phyloP scores from a whole-genome alignment of 768 basidiomycete species.

The Suillus sp. region DNA sequence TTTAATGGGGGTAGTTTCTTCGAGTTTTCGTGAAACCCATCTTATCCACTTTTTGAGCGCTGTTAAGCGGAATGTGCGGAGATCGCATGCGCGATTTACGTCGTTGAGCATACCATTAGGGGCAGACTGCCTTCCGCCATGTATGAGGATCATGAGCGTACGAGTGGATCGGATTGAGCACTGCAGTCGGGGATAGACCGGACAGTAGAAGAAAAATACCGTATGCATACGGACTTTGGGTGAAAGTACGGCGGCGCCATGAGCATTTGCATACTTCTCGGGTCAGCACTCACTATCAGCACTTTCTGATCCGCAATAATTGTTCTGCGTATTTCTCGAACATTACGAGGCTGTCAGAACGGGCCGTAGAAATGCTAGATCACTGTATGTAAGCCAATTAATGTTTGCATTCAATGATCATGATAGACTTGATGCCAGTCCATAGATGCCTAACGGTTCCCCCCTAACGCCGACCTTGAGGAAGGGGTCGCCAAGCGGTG shows the following conservation, averaged over 20 bases:
- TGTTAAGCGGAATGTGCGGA: slow-evolving; percentile 20
- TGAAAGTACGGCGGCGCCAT: slow-evolving; percentile 14
- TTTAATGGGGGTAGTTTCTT: not conserved
- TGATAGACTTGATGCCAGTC: not conserved
- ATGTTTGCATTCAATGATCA: not conserved
- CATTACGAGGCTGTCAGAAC: not conserved
- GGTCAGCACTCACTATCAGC: too few relatives aligned
- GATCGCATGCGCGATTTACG: slow-evolving; percentile 10
- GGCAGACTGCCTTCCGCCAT: slow-evolving; percentile 13
- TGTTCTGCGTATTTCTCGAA: not conserved
- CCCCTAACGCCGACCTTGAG: slow-evolving; percentile 22
- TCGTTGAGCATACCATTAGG: slow-evolving; percentile 7
- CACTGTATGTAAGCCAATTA: not conserved
- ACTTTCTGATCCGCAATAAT: not conserved
- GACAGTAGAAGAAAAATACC: not conserved
- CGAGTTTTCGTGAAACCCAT: not conserved
- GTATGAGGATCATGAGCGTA: slow-evolving; percentile 2
- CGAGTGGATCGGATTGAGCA: not conserved
- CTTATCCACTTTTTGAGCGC: slow-evolving; percentile 18
- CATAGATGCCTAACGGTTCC: slow-evolving; percentile 8
- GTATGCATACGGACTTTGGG: slow-evolving; percentile 15
- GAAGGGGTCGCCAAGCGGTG: slow-evolving; percentile 3
- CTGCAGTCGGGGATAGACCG: slow-evolving; percentile 25
- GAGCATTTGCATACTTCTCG: not conserved
- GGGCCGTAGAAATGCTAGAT: not conserved